Evolutionary conservation across 1,139 yeast genomes (phyloP), one percentile per base, ranked within the genome.

Genomic region (Protomyces pachydermus): DNA sequence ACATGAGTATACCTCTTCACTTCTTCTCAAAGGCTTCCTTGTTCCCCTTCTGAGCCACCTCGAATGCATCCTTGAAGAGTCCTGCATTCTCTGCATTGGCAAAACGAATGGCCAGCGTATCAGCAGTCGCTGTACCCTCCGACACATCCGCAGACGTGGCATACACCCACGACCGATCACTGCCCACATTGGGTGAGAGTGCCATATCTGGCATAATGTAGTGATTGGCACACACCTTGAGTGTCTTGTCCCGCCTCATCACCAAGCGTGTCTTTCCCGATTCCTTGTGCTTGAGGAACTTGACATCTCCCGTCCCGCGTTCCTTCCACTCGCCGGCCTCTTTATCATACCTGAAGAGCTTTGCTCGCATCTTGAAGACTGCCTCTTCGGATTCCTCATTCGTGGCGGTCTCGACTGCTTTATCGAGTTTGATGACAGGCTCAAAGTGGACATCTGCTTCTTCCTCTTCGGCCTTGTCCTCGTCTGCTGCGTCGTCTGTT

Each of bases 221-320:
- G 79, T 93, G 98, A 81, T 93, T 93, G 72, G 98, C 98, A 79
- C 98, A 93, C 73, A 95, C 87, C 83, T 93, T 93, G 75, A 91
- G 84, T 65, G 98, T 93, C 82, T 93, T 93, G 80, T 93, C 98
- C 80, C 98, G 90, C 84, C 98, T 89, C 98, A 93, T 93, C 75
- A 93, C 82, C 70, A 93, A 79, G 80, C 98, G 87, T 69, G 88
- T 88, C 80, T 89, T 91, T 66, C 83, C 82, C 66, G 90, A 80
- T 68, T 79, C 79, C 78, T 89, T 90, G 80, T 91, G 97, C 80
- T 93, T 84, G 76, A 93, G 84, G 78, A 93, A 90, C 79, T 91
- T 90, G 72, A 91, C 97, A 74, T 93, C 98, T 72, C 98, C 99
- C 54, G 97, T 91, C 71, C 98, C 98, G 81, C 98, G 88, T 81